Evolutionary conservation across 176 grass and related monocot species (phyloP), one percentile per base, ranked within the genome.

Genomic region (Carex pumila): DNA sequence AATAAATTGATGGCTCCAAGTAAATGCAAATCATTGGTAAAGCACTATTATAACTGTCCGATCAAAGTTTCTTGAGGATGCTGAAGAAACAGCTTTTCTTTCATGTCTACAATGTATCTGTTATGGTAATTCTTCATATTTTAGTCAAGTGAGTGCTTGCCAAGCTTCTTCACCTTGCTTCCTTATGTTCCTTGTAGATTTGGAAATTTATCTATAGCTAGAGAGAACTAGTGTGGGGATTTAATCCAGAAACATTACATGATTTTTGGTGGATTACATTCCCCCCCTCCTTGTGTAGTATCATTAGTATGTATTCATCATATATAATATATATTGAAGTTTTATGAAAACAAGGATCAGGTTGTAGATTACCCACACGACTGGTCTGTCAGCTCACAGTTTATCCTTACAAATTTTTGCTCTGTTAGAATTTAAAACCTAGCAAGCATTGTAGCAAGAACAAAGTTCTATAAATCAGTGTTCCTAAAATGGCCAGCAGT

Each of bases 11-110:
- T 58, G 80, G 61, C 43, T 65, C 62, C 49, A 22, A 66, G 84
- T 89, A 85, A 85, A 92, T 89, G 83, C 53, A 88, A 86, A 86
- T 68, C 5, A 3, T 49, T 89, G 81, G 87, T 0, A 2, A 56
- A 75, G 58, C 61, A 86, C 41, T 45, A 31, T 57, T 78, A 32
- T 55, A 29, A 55, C 73, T 2, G 49, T 15, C n/a, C 14, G 12
- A 78, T 34, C 30, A 1, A 50, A 78, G 73, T 57, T 78, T 57
- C 12, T 3, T 3, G 29, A 57, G 73, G 52, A 57, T 78, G 52
- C 17, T 78, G 52, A 17, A 14, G 52, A 34, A 57, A 34, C 73
- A 31, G 21, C 14, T 65, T 67, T 83, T 49, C 47, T 67, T 66
- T 52, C 47, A 83, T 68, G 52, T 83, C 61, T 67, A 67, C 21